Evolutionary conservation across 2,329 filamentous ascomycete species (phyloP).

Genomic region (Thielaviopsis ethacetica): DNA sequence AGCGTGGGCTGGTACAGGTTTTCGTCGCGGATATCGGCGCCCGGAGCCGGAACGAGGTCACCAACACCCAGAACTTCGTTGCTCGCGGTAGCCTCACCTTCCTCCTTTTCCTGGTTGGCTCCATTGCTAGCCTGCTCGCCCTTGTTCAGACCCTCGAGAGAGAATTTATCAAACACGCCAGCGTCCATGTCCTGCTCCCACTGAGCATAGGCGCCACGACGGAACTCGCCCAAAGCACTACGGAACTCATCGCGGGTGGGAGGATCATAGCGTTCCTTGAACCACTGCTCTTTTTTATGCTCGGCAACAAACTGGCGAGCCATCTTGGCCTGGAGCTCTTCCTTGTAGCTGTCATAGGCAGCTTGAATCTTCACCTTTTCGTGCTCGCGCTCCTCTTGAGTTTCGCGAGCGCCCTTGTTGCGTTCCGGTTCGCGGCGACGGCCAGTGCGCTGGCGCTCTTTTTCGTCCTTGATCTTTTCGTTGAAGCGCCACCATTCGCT

Average conservation of each 20-base stretch:
- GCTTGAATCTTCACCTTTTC: conserved; percentile 64
- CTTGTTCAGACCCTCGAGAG: conserved; percentile 84
- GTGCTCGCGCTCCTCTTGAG: conserved; percentile 58
- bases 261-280: conserved; percentile 82
- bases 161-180: conserved; percentile 85
- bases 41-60: conserved; percentile 69
- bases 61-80: conserved; percentile 88
- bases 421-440: conserved; percentile 49
- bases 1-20: conserved; percentile 78
- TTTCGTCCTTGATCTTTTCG: conserved; percentile 68
- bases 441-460: conserved; percentile 53
- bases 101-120: conserved; percentile 80
- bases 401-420: conserved; percentile 46
- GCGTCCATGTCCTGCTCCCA: conserved; percentile 80
- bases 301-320: conserved; percentile 77
- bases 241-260: conserved; percentile 65
- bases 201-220: conserved; percentile 61
- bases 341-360: conserved; percentile 51
- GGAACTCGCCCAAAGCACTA: conserved; percentile 60
- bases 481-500: conserved; percentile 77
- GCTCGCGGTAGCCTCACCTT: conserved; percentile 79
- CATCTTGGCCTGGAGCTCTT: conserved; percentile 59
- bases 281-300: conserved; percentile 96
- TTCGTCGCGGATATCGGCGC: conserved; percentile 79
- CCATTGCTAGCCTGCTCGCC: conserved; percentile 78